A percentile compares a stretch with the other conserved stretches of the same genome.
phyloP scores from a whole-genome alignment of 1,139 yeast genomes.

The Candida sanyaensis region DNA sequence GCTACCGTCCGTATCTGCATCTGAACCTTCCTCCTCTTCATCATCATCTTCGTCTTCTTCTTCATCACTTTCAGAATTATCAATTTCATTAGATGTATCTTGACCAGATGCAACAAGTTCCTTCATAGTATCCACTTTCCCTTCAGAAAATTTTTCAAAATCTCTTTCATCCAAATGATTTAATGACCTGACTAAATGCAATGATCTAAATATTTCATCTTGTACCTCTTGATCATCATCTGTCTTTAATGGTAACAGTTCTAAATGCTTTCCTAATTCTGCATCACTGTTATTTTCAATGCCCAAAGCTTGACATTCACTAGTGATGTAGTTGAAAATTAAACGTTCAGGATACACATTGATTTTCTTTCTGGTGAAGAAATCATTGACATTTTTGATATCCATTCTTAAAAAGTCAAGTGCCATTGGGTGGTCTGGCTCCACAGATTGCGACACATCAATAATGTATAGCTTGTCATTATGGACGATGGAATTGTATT shows the following conservation, averaged over 20 bases:
- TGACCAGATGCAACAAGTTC: conserved; percentile 50
- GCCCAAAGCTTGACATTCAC: conserved; percentile 35
- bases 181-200: conserved; percentile 78
- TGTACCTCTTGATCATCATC: conserved; percentile 50
- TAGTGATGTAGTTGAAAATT: conserved; percentile 72
- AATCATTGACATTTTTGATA: conserved; percentile 91
- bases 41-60: conserved; percentile 14
- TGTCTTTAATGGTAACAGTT: conserved; percentile 52
- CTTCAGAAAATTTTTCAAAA: conserved; percentile 76
- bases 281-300: conserved; percentile 43
- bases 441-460: conserved; percentile 97
- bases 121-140: conserved; percentile 77
- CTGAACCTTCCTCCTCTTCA: conserved; percentile 17
- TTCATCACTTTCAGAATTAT: conserved; percentile 10
- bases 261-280: conserved; percentile 38
- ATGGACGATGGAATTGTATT: conserved; percentile 89
- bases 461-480: conserved; percentile 79
- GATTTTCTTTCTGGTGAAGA: conserved; percentile 70
- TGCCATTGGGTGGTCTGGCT: conserved; percentile 97
- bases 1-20: conserved; percentile 17
- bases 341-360: conserved; percentile 79
- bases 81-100: conserved; percentile 19
- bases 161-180: conserved; percentile 85
- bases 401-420: conserved; percentile 96
- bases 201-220: conserved; percentile 85